Conservation (phyloP, 352 stramenopile genomes). For the Elongisporangium anandrum region DNA sequence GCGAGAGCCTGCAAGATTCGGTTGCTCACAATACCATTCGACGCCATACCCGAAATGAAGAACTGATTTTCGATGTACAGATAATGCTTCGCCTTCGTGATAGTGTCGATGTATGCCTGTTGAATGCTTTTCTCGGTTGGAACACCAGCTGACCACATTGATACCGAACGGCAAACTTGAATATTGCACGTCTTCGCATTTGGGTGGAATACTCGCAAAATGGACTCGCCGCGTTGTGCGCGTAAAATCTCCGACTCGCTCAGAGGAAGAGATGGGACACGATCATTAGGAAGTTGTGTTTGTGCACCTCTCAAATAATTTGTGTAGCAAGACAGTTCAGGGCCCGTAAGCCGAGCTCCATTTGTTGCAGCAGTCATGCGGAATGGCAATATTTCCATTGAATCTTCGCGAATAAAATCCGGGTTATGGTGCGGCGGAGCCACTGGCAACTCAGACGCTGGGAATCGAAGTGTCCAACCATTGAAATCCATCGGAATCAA, state of each 20-base stretch:
- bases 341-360: not conserved
- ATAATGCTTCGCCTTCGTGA: conserved; percentile 74
- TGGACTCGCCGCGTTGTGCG: conserved; percentile 56
- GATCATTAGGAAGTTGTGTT: not conserved
- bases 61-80: conserved; percentile 95
- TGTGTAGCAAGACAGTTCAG: not conserved
- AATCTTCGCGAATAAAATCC: conserved; percentile 22
- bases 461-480: conserved; percentile 71
- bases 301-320: not conserved
- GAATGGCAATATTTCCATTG: conserved; percentile 35
- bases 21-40: conserved; percentile 75
- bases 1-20: conserved; percentile 80
- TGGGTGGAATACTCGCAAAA: conserved; percentile 65
- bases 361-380: conserved; percentile 3
- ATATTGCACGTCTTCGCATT: conserved; percentile 73
- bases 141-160: conserved; percentile 84
- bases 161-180: conserved; percentile 82
- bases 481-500: conserved; percentile 86
- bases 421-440: not conserved
- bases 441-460: conserved; percentile 46
- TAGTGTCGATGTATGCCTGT: conserved; percentile 79
- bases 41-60: conserved; percentile 84
- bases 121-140: conserved; percentile 82
- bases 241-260: conserved; percentile 52
- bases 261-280: conserved; percentile 10